phyloP scores from a whole-genome alignment of 805 yeast species.

The Kodamaea jinghongensis region DNA sequence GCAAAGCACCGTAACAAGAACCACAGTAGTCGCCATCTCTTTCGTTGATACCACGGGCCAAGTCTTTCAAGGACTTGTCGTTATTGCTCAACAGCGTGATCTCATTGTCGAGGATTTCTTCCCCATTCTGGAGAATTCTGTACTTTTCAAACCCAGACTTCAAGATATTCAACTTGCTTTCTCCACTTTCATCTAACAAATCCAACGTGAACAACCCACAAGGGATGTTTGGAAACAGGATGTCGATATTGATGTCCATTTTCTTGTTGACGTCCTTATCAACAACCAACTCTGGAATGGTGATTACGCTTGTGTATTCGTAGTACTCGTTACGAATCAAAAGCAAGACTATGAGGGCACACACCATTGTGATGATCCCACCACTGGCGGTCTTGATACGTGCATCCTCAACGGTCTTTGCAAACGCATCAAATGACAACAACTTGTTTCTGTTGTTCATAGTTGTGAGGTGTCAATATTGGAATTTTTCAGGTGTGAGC shows the following conservation, averaged over 20 bases:
- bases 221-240: constrained; percentile 81
- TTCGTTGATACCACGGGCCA: constrained; percentile 31
- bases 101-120: constrained; percentile 13
- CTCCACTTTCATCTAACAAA: constrained; percentile 87
- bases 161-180: constrained; percentile 68
- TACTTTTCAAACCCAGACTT: constrained; percentile 69
- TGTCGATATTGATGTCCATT: constrained; percentile 75
- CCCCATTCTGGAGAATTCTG: constrained; percentile 47
- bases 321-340: constrained; percentile 72
- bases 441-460: constrained; percentile 36
- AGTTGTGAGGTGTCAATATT: constrained; percentile 5
- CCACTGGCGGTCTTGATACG: constrained; percentile 85
- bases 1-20: constrained; percentile 81
- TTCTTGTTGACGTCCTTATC: constrained; percentile 77
- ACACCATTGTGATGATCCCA: constrained; percentile 77
- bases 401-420: constrained; percentile 93
- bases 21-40: constrained; percentile 62
- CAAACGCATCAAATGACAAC: constrained; percentile 79
- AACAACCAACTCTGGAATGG: constrained; percentile 82
- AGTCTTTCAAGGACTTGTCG: constrained; percentile 24
- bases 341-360: constrained; percentile 58
- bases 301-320: constrained; percentile 65
- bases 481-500: too few relatives aligned
- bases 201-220: constrained; percentile 82
- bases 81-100: constrained; percentile 12